These are phyloP conservation scores for Haberlea rhodopensis DNA, from an alignment of 257 asterid species.

Conservation along the genomic window DNA sequence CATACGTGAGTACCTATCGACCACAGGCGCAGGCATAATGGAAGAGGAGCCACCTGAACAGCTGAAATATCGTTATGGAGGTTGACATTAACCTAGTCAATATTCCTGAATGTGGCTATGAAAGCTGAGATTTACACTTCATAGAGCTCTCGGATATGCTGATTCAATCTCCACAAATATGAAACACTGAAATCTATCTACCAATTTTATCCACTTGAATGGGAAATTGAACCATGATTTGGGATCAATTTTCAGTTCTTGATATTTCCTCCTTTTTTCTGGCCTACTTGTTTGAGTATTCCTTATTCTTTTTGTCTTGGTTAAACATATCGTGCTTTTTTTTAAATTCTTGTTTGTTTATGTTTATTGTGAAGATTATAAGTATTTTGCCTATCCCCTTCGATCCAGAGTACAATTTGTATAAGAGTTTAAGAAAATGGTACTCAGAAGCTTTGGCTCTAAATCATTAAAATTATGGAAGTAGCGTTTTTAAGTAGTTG, in stretches of 20 bases:
- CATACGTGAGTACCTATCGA: slow-evolving; percentile 66
- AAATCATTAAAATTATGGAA: no score
- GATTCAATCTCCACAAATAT: not conserved
- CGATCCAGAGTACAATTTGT: no score
- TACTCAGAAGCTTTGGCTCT: no score
- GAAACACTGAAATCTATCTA: not conserved
- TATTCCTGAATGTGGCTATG: not conserved
- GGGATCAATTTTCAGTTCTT: not conserved
- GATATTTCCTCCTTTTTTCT: not conserved
- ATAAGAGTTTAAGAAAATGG: no score
- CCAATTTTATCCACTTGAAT: not conserved
- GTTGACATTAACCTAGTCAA: slow-evolving; percentile 34
- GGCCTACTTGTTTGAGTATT: not conserved
- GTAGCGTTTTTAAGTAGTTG: no score
- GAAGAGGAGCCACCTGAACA: slow-evolving; percentile 83
- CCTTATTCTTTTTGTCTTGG: not conserved
- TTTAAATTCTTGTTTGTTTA: not conserved
- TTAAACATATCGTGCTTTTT: no score
- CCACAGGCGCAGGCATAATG: slow-evolving; percentile 75
- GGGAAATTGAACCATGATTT: not conserved
- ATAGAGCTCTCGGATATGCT: not conserved
- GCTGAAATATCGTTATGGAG: slow-evolving; percentile 75
- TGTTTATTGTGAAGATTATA: not conserved
- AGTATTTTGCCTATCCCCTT: no score
- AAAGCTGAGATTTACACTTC: not conserved